Percentiles rank a stretch among this genome's conserved stretches.
Conservation (phyloP, 2,329 filamentous ascomycete species). For the Cladobotryum mycophilum region DNA sequence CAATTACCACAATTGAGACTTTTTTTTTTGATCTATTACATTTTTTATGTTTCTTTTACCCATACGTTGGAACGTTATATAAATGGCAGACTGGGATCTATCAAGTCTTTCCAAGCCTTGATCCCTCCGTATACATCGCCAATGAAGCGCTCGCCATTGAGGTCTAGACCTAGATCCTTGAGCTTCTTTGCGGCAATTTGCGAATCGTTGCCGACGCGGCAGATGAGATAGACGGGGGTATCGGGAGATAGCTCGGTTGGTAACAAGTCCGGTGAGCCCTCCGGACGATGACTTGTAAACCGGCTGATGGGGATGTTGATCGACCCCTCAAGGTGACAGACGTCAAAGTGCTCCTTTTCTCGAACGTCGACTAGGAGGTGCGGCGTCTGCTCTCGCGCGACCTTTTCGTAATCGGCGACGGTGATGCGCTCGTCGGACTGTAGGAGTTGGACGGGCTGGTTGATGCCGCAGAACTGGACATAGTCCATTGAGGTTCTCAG, state of each 20-base stretch:
- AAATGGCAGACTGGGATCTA: conserved; percentile 55
- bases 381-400: conserved; percentile 14
- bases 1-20: background rate
- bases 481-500: conserved; percentile 69
- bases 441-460: conserved; percentile 49
- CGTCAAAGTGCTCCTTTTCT: conserved; percentile 75
- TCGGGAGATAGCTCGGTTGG: conserved; percentile 32
- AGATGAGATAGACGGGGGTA: conserved; percentile 63
- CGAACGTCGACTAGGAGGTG: conserved; percentile 75
- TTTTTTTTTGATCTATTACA: background rate
- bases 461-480: conserved; percentile 73
- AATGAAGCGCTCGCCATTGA: conserved; percentile 50
- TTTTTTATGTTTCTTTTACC: conserved; percentile 8
- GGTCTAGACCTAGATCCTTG: conserved; percentile 52
- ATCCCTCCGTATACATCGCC: conserved; percentile 68
- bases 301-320: conserved; percentile 58
- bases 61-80: conserved; percentile 26
- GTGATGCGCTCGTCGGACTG: conserved; percentile 60
- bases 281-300: conserved; percentile 48
- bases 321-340: conserved; percentile 69
- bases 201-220: conserved; percentile 71
- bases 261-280: conserved; percentile 27
- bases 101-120: conserved; percentile 62
- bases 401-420: conserved; percentile 50
- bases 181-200: conserved; percentile 62